Percentiles rank a stretch among this genome's conserved stretches.
phyloP scores from a whole-genome alignment of 2,329 filamentous ascomycete species.

The Epichloe scottii region DNA sequence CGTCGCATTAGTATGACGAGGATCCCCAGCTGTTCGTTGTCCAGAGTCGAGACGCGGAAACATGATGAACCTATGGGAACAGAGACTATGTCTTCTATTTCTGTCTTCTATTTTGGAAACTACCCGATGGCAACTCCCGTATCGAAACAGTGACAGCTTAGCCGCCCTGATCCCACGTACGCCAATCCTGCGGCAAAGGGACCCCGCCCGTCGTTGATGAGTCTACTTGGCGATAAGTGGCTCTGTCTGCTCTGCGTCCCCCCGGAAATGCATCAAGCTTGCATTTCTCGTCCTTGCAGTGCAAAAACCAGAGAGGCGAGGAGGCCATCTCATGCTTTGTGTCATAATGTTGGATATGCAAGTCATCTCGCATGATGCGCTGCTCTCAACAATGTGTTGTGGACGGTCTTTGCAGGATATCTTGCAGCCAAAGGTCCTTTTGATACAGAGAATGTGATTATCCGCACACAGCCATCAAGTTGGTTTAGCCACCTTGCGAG shows the following conservation, averaged over 20 bases:
- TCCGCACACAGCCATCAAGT: constrained; percentile 39
- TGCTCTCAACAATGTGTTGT: not conserved
- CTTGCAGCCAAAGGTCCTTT: too few relatives aligned
- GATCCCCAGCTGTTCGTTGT: too few relatives aligned
- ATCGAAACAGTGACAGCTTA: not conserved
- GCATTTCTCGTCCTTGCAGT: not conserved
- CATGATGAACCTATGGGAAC: too few relatives aligned
- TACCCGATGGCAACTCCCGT: too few relatives aligned
- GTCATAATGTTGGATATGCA: not conserved
- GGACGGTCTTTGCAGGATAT: not conserved
- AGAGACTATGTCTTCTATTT: too few relatives aligned
- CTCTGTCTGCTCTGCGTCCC: not conserved
- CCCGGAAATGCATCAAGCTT: not conserved
- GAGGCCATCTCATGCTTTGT: not conserved
- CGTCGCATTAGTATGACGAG: too few relatives aligned
- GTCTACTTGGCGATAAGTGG: not conserved
- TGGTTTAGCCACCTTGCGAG: constrained; percentile 87
- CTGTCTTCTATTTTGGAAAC: too few relatives aligned
- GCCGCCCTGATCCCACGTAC: not conserved
- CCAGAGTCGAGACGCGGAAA: too few relatives aligned
- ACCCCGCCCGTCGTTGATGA: not conserved
- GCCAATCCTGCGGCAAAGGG: not conserved
- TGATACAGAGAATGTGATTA: too few relatives aligned
- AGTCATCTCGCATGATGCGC: not conserved
- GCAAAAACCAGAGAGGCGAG: not conserved